Evolutionary conservation across 2,329 filamentous ascomycete species (phyloP).

Genomic region (Amphichorda felina): DNA sequence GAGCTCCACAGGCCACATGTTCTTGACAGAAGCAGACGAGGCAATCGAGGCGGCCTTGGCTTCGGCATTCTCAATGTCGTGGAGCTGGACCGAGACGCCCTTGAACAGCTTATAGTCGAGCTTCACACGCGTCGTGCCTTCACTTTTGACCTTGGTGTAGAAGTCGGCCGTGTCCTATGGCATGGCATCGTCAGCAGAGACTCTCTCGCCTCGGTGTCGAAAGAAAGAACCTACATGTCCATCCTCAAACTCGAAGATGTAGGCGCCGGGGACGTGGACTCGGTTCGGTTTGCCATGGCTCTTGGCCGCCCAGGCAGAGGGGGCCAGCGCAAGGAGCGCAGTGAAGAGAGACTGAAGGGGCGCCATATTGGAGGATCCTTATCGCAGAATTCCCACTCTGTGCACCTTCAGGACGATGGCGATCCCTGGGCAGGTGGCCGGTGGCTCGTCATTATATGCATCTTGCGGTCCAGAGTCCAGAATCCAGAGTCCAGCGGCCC

Average conservation of each 20-base stretch:
- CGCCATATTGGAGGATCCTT: too few species aligned
- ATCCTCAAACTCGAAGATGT: slow-evolving; percentile 25
- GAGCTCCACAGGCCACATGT: slow-evolving; percentile 33
- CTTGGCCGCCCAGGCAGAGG: not conserved
- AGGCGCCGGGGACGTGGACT: slow-evolving; percentile 8
- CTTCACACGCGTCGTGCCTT: slow-evolving; percentile 32
- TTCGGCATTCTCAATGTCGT: slow-evolving; percentile 30
- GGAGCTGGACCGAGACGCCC: slow-evolving; percentile 40
- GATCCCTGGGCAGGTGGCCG: too few species aligned
- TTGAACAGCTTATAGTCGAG: slow-evolving; percentile 40
- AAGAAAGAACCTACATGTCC: slow-evolving; percentile 23
- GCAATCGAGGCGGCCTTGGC: slow-evolving; percentile 27
- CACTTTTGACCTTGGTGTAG: slow-evolving; percentile 21
- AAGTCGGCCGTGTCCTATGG: slow-evolving; percentile 28
- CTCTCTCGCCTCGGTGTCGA: not conserved
- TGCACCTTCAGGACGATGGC: too few species aligned
- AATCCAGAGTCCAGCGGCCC: too few species aligned
- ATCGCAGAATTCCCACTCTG: too few species aligned
- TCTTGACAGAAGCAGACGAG: slow-evolving; percentile 30
- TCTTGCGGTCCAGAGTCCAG: too few species aligned
- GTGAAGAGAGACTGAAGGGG: too few species aligned
- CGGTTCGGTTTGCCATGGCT: not conserved
- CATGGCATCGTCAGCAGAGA: slow-evolving; percentile 1
- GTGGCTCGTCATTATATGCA: too few species aligned
- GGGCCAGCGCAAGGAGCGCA: not conserved